phyloP scores from a whole-genome alignment of 2,329 filamentous ascomycete genomes.

The Cercospora sp. region DNA sequence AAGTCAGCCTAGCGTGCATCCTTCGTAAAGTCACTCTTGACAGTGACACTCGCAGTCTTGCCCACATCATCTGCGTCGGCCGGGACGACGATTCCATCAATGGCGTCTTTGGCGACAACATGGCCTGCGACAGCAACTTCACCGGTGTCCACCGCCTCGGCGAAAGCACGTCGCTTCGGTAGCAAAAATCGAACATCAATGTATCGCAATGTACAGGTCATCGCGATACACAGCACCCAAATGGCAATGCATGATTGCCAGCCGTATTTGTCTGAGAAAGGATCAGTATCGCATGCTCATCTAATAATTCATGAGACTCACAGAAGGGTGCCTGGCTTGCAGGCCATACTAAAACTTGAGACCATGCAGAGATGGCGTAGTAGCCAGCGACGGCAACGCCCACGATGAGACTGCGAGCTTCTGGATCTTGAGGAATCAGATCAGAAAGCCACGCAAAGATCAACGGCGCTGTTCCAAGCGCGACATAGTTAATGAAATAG shows the following conservation, averaged over 20 bases:
- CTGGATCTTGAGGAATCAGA: constrained; percentile 52
- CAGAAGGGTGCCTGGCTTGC: constrained; percentile 53
- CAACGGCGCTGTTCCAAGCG: constrained; percentile 53
- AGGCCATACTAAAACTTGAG: constrained; percentile 55
- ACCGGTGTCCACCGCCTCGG: constrained; percentile 22
- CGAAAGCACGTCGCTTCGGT: constrained; percentile 29
- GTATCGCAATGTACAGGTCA: constrained; percentile 48
- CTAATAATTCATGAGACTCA: background rate
- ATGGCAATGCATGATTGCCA: constrained; percentile 52
- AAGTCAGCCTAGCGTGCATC: background rate
- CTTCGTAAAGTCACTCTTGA: constrained; percentile 1
- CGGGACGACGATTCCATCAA: constrained; percentile 1
- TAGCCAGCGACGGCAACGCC: constrained; percentile 53
- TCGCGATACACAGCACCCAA: constrained; percentile 48
- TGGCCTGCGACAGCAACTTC: constrained; percentile 27
- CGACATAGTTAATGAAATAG: constrained; percentile 54
- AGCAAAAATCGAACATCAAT: constrained; percentile 48
- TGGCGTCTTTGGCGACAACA: constrained; percentile 13
- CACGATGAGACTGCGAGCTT: constrained; percentile 52
- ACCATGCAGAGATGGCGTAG: constrained; percentile 55
- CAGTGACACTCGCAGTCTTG: constrained; percentile 15
- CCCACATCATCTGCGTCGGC: constrained; percentile 1
- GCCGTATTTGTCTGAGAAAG: constrained; percentile 43
- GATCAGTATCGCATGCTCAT: background rate
- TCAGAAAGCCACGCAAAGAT: constrained; percentile 57